Base-by-base conservation (phyloP, 805 yeast species). In the Pichia scutulata region DNA sequence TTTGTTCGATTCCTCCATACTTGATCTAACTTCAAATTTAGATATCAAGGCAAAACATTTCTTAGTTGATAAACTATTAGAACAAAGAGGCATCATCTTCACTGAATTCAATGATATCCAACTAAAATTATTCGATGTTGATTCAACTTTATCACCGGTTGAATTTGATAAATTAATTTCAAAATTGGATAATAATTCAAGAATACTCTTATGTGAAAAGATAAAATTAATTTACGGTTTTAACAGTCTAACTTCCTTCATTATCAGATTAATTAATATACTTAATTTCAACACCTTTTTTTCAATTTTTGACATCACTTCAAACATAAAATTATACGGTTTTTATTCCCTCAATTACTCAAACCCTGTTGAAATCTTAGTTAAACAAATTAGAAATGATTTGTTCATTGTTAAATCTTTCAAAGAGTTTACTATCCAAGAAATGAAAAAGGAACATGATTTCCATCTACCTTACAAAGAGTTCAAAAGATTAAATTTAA, bases 381-480 rank as follows among this genome's bases (percentile, higher is more conserved):
- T 63, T 44, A 63, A 63, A 46, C 66, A 63, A 51, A 61, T 62
- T 33, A 55, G 66, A 48, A 58, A 61, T 47, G 65, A 62, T 50
- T 52, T 63, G 36, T 63, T 61, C 39, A 56, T 61, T 37, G 62
- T 63, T 24, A 63, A 63, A 47, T 62, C 67, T 18, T 63, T 62
- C 43, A 62, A 61, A 41, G 66, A 62, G 51, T 63, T 59, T 40
- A 61, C 65, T 6, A 55, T 56, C 22, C 62, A 61, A 44, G 67
- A 63, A 49, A 60, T 62, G 66, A 63, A 62, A 48, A 58, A 55
- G 33, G 66, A 62, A 47, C 67, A 62, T 48, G 67, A 63, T 52
- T 63, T 63, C 49, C 67, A 63, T 56, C 55, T 63, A 40, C 67
- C 67, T 22, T 62, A 63, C 41, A 63, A 63, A 45, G 67, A 63